Evolutionary conservation across 2,329 filamentous ascomycete species (phyloP), one percentile per base, ranked within the genome.

Genomic region (Zelopaecilomyces penicillatus): DNA sequence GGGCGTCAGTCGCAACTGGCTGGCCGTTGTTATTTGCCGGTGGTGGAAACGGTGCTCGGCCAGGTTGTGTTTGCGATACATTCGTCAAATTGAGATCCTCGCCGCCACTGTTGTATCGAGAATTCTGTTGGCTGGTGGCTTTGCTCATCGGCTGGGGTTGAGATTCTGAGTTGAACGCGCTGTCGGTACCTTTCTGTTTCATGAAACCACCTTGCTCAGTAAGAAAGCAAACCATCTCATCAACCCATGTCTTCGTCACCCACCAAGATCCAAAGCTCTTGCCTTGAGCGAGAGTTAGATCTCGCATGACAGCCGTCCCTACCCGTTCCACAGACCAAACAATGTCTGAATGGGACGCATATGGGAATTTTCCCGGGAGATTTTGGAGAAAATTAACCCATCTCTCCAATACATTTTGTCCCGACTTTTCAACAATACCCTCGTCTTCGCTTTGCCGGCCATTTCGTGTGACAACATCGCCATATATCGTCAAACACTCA

Each of bases 181-280:
- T 44, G 8, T 63, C 63, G 4, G 64, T 65, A 6, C 65, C 65
- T 51, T 69, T 76, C 47, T 75, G 74, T 52, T 74, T 73, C 70
- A 96, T 82, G 59, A 96, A 96, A 0, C 91, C 91, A 41, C 90
- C 91, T 55, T 90, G 83, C 57, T 94, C 88, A 1, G 87, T 88
- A 53, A 95, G 73, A 75, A 94, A 96, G 46, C 85, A 76, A 41
- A 89, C 80, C 87, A 95, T 94, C 67, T 97, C 91, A 58, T 96
- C 90, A 42, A 96, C 78, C 74, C 91, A 97, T 46, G 91, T 90
- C 62, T 96, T 95, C 4, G 89, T 89, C 46, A 96, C 86, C 87
- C 87, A 93, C 88, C 88, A 94, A 5, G 85, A 83, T n/a, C 86
- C 84, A 58, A 91, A 94, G 57, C 85, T 90, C 58, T 83, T 80